These are phyloP conservation scores for Apiospora malaysiana DNA, from an alignment of 2,329 filamentous ascomycete genomes.

Conservation along the genomic window DNA sequence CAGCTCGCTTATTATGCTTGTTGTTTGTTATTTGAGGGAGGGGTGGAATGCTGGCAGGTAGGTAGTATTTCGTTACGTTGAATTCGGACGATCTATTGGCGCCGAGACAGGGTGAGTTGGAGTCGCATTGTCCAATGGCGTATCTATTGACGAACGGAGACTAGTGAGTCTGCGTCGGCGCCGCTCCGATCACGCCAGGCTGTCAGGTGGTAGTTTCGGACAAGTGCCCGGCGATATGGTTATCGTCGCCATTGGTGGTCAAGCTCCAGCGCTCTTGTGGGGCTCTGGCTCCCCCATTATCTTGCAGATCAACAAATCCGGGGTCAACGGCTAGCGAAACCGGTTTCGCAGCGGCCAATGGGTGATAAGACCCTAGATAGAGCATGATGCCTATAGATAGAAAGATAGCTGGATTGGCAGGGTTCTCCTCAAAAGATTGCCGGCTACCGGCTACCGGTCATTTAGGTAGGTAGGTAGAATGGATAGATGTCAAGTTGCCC, in stretches of 20 bases:
- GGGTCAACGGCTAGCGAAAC: neutral
- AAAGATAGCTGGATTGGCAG: neutral
- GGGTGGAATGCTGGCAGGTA: neutral
- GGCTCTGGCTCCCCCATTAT: neutral
- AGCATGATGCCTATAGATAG: neutral
- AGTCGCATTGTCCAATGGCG: neutral
- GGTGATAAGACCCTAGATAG: neutral
- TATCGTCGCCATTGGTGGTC: neutral
- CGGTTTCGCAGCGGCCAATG: neutral
- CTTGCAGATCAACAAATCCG: conserved; percentile 3
- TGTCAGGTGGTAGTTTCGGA: neutral
- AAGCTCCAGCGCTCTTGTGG: neutral
- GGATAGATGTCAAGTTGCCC: neutral
- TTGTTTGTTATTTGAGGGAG: neutral
- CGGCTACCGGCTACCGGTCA: conserved; percentile 2
- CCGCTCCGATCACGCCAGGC: neutral
- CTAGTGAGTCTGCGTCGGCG: neutral
- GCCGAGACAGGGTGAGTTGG: neutral
- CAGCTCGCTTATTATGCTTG: too few relatives aligned
- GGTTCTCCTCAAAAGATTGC: neutral
- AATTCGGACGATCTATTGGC: neutral
- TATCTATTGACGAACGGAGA: neutral
- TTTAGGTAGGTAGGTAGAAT: too few relatives aligned
- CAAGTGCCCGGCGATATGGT: conserved; percentile 2
- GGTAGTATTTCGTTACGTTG: neutral